Conservation (phyloP, 108 stramenopile genomes). For the Phaeodactylum tricornutum region DNA sequence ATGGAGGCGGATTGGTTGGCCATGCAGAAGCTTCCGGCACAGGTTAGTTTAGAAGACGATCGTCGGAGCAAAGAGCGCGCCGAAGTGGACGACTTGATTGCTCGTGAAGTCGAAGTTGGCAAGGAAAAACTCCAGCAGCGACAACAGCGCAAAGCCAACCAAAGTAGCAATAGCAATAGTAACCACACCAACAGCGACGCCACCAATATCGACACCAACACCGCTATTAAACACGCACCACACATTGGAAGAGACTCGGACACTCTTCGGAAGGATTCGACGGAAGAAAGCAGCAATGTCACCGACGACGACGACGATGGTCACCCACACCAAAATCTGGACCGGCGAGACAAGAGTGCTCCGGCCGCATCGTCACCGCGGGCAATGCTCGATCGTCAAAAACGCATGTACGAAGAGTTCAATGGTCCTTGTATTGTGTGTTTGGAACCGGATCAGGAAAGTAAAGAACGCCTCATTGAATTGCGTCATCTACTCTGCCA, state of each 20-base stretch:
- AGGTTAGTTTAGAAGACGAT: neutral
- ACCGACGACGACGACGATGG: too few species aligned
- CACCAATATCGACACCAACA: too few species aligned
- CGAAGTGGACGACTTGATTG: slow-evolving; percentile 34
- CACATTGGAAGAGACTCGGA: too few species aligned
- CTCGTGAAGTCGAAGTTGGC: slow-evolving; percentile 38
- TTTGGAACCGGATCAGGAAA: slow-evolving; percentile 60
- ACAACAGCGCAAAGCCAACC: slow-evolving; percentile 1
- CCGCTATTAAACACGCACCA: too few species aligned
- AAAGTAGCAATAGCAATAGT: too few species aligned
- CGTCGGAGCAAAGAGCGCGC: neutral
- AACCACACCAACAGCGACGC: too few species aligned
- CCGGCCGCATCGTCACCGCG: too few species aligned
- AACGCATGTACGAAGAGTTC: slow-evolving; percentile 29
- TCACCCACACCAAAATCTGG: too few species aligned
- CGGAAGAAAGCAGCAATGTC: too few species aligned
- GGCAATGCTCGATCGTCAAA: too few species aligned
- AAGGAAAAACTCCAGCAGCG: slow-evolving; percentile 20
- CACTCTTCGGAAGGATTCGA: too few species aligned
- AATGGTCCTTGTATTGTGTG: slow-evolving; percentile 66
- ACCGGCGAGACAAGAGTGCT: too few species aligned
- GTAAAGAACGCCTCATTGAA: slow-evolving; percentile 23
- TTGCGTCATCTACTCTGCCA: slow-evolving; percentile 32
- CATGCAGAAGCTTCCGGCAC: slow-evolving; percentile 3
- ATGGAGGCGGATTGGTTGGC: slow-evolving; percentile 14